Evolutionary conservation across 495 filamentous ascomycete genomes (phyloP).

Genomic region (Penicillium waksmanii): DNA sequence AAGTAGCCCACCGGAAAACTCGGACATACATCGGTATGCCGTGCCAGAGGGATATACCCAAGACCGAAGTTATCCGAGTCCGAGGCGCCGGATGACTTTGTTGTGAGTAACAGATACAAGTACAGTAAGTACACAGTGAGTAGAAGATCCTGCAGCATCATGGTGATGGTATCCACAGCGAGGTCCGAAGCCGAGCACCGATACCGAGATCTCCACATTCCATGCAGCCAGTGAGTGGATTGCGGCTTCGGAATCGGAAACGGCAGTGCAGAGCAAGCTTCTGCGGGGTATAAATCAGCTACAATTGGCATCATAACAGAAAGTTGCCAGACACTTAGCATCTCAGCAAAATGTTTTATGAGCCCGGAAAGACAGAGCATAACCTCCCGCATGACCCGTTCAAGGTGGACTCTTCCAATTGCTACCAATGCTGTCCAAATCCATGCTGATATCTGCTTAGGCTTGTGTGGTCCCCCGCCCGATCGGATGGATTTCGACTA

Average conservation of each 20-base stretch:
- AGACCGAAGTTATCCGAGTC: not conserved
- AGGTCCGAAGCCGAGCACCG: not conserved
- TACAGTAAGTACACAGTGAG: not conserved
- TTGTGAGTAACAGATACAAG: not conserved
- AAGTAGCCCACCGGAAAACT: constrained; percentile 6
- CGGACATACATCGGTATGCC: constrained; percentile 2
- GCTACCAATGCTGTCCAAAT: not conserved
- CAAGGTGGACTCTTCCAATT: constrained; percentile 31
- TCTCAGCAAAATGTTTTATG: constrained; percentile 36
- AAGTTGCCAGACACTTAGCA: not conserved
- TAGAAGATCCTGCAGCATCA: not conserved
- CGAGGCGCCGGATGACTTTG: not conserved
- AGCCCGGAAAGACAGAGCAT: constrained; percentile 39
- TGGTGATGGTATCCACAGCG: not conserved
- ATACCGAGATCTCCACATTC: not conserved
- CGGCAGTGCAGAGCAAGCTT: not conserved
- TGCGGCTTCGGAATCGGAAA: not conserved
- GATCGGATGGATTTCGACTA: constrained; percentile 52
- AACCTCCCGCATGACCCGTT: constrained; percentile 48
- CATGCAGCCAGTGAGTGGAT: not conserved
- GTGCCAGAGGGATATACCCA: not conserved
- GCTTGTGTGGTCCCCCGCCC: constrained; percentile 47
- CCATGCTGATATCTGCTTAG: constrained; percentile 18
- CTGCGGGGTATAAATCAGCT: constrained; percentile 1
- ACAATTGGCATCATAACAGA: not conserved